These are phyloP conservation scores for Barnettozyma botsteinii DNA, from an alignment of 805 yeast genomes.

Conservation along the genomic window DNA sequence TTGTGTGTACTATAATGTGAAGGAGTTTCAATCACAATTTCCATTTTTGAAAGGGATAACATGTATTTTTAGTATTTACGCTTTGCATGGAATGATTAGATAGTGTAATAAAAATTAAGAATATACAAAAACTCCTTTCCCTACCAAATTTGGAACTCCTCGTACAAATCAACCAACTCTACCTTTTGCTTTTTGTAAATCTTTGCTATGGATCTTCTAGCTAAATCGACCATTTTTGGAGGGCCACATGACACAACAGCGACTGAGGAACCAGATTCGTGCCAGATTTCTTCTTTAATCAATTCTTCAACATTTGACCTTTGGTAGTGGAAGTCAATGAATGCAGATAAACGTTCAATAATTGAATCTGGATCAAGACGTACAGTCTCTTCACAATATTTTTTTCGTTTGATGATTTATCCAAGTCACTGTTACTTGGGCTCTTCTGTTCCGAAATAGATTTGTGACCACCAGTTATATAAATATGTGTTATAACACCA, in stretches of 20 bases:
- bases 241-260: conserved; percentile 63
- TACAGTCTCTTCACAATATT: too few species aligned
- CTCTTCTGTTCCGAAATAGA: neutral
- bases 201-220: conserved; percentile 41
- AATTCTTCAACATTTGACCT: conserved; percentile 43
- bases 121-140: too few species aligned
- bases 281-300: conserved; percentile 27
- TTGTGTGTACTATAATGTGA: too few species aligned
- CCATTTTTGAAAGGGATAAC: too few species aligned
- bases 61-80: too few species aligned
- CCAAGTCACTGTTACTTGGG: neutral
- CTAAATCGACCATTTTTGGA: conserved; percentile 47
- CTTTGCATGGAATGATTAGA: too few species aligned
- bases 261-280: conserved; percentile 34
- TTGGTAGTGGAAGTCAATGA: conserved; percentile 31
- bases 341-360: neutral
- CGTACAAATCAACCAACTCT: conserved; percentile 69
- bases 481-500: conserved; percentile 29
- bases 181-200: conserved; percentile 35
- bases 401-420: neutral
- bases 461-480: conserved; percentile 29
- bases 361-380: neutral
- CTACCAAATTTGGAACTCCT: conserved; percentile 72
- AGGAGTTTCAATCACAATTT: too few species aligned
- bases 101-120: too few species aligned